Conservation (phyloP, 305 asterid genomes). For the Solanum hybrid region DNA sequence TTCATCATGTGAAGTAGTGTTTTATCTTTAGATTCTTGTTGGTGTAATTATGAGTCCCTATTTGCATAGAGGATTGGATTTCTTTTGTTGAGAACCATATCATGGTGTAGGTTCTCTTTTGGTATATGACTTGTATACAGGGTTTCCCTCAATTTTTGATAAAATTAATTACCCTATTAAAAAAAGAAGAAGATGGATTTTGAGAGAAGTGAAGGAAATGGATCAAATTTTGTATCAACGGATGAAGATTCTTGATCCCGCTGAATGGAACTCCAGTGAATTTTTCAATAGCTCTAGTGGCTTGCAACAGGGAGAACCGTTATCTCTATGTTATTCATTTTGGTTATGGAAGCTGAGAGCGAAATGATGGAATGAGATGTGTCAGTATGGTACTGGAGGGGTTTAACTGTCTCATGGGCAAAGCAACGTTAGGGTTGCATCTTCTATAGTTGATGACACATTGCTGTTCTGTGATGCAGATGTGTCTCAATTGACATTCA, state of each 20-base stretch:
- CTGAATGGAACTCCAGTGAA: neutral
- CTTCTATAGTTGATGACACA: neutral
- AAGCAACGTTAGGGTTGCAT: neutral
- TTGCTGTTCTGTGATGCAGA: neutral
- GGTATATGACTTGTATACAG: neutral
- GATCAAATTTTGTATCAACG: neutral
- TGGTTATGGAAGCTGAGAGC: neutral
- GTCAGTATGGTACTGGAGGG: neutral
- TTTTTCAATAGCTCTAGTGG: neutral
- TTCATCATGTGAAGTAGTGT: neutral
- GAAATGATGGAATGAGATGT: neutral
- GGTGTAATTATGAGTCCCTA: neutral
- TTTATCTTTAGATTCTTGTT: neutral
- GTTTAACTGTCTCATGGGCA: neutral
- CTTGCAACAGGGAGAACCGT: neutral
- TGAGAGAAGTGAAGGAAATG: neutral
- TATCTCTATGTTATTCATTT: neutral
- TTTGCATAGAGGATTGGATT: neutral
- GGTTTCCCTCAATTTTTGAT: neutral
- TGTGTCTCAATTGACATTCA: neutral
- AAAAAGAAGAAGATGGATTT: neutral
- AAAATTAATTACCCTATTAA: neutral
- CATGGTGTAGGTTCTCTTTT: neutral
- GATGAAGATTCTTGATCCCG: neutral
- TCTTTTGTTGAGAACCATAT: neutral